phyloP scores from a whole-genome alignment of 495 filamentous ascomycete species.

The Chaetomidium leptoderma region DNA sequence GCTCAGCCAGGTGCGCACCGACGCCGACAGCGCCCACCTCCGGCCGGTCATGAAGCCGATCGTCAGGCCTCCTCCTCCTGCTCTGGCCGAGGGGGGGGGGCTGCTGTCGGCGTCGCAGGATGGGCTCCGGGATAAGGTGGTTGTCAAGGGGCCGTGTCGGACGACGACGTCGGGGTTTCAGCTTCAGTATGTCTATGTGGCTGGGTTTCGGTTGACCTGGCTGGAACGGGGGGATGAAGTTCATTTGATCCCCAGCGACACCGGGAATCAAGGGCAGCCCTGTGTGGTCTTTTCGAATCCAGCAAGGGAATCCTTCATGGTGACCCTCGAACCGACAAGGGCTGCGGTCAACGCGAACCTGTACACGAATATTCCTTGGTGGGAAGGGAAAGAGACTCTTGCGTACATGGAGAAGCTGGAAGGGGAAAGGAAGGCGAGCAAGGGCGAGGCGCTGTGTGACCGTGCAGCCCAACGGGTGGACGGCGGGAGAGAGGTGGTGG shows the following conservation, averaged over 20 bases:
- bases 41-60: neutral
- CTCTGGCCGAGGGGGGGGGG: neutral
- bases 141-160: neutral
- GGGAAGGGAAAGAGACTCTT: neutral
- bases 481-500: neutral
- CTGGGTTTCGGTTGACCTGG: neutral
- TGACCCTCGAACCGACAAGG: constrained; percentile 6
- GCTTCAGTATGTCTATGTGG: neutral
- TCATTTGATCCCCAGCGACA: neutral
- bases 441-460: neutral
- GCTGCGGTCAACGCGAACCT: constrained; percentile 2
- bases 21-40: neutral
- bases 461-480: neutral
- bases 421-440: neutral
- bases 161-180: neutral
- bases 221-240: neutral
- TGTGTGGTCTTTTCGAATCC: neutral
- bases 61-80: neutral
- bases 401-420: neutral
- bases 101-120: neutral
- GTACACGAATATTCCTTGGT: constrained; percentile 11
- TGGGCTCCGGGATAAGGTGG: neutral
- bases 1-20: neutral
- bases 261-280: neutral
- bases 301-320: neutral